A percentile compares a stretch with the other conserved stretches of the same genome.
Conservation (phyloP, 768 basidiomycete genomes). For the Hysterangium stoloniferum region DNA sequence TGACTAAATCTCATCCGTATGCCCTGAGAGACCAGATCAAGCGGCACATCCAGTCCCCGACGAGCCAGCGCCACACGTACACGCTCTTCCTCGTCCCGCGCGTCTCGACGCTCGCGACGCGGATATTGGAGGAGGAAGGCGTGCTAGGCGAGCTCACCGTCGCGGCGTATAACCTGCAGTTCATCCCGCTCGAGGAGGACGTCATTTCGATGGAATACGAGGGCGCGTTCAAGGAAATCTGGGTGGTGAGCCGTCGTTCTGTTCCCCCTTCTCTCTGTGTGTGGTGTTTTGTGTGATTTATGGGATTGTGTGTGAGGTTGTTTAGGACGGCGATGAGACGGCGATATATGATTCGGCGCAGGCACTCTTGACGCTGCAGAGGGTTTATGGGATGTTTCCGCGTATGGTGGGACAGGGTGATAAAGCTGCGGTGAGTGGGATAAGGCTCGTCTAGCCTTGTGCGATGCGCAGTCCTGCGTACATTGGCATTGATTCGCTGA, state of each 20-base stretch:
- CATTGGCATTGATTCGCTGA: neutral
- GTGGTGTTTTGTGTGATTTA: too few relatives aligned
- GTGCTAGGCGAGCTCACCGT: conserved; percentile 92
- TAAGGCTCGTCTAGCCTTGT: neutral
- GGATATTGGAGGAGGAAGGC: conserved; percentile 92
- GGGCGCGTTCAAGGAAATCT: conserved; percentile 79
- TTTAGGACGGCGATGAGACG: conserved; percentile 88
- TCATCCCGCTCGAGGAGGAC: conserved; percentile 91
- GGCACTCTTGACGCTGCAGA: conserved; percentile 76
- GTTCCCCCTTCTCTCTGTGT: conserved; percentile 2
- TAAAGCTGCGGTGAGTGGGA: conserved; percentile 72
- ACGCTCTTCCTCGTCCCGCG: conserved; percentile 85
- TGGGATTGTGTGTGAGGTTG: neutral
- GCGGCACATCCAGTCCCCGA: conserved; percentile 55
- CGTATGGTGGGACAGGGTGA: conserved; percentile 92
- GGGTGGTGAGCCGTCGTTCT: conserved; percentile 61
- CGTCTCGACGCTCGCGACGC: conserved; percentile 75
- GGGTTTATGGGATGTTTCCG: conserved; percentile 82
- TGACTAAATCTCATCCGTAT: too few relatives aligned
- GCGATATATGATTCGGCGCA: conserved; percentile 83
- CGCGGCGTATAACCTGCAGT: conserved; percentile 82
- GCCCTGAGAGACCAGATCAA: conserved; percentile 78
- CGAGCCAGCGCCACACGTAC: conserved; percentile 64
- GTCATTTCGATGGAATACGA: conserved; percentile 87
- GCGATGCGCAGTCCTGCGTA: too few relatives aligned